Evolutionary conservation across 2,329 filamentous ascomycete genomes (phyloP).

Genomic region (Beauveria pseudobassiana): DNA sequence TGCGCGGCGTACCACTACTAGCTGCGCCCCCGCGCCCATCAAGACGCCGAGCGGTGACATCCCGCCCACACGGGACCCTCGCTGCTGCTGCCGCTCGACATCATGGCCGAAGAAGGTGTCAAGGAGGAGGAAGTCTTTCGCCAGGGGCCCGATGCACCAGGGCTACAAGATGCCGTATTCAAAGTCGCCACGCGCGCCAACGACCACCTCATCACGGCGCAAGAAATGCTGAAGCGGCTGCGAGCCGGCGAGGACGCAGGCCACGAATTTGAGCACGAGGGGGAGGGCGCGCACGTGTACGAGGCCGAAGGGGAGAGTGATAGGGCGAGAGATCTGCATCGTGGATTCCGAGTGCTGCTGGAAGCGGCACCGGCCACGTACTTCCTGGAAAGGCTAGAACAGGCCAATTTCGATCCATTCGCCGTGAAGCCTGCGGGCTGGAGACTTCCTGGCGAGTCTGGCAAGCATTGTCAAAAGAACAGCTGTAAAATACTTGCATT

Average conservation of each 20-base stretch:
- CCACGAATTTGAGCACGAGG: slow-evolving; percentile 83
- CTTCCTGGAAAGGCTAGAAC: slow-evolving; percentile 73
- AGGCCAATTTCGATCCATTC: slow-evolving; percentile 77
- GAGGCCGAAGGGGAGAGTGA: slow-evolving; percentile 26
- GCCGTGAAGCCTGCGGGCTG: slow-evolving; percentile 57
- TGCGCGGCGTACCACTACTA: slow-evolving; percentile 84
- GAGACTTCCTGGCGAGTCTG: slow-evolving; percentile 73
- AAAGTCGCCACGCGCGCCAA: slow-evolving; percentile 87
- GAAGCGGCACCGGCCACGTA: slow-evolving; percentile 70
- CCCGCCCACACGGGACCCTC: slow-evolving; percentile 33
- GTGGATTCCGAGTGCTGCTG: slow-evolving; percentile 72
- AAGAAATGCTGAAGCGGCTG: slow-evolving; percentile 82
- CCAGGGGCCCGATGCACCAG: slow-evolving; percentile 67
- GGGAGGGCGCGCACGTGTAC: slow-evolving; percentile 61
- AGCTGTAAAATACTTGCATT: slow-evolving; percentile 30
- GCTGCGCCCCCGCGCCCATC: slow-evolving; percentile 57
- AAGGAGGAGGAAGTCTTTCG: slow-evolving; percentile 87
- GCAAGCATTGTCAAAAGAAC: slow-evolving; percentile 42
- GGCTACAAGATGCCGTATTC: slow-evolving; percentile 85
- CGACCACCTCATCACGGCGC: slow-evolving; percentile 88
- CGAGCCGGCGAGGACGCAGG: slow-evolving; percentile 65
- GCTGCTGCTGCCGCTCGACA: slow-evolving; percentile 76
- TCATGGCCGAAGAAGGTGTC: slow-evolving; percentile 76
- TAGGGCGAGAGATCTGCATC: slow-evolving; percentile 37
- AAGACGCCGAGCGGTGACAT: slow-evolving; percentile 34